These are phyloP conservation scores for Zymoseptoria pseudotritici DNA, from an alignment of 2,329 filamentous ascomycete genomes.

Conservation along the genomic window DNA sequence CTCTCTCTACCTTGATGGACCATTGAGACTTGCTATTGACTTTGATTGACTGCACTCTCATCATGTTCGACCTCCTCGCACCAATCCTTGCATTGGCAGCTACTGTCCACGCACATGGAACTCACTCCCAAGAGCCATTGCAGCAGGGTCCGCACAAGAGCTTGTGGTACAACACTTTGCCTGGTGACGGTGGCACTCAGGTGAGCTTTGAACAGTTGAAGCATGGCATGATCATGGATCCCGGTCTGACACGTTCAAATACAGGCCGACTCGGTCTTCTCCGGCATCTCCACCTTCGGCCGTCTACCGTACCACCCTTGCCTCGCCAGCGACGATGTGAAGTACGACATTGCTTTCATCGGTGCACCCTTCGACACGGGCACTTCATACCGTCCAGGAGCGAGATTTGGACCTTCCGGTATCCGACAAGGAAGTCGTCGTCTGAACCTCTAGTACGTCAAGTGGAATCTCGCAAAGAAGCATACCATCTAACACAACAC, in stretches of 20 bases:
- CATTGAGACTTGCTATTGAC: neutral
- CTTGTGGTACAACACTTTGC: constrained; percentile 76
- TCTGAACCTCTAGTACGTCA: constrained; percentile 74
- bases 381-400: constrained; percentile 76
- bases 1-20: neutral
- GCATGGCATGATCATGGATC: neutral
- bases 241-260: neutral
- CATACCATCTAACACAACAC: neutral
- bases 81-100: constrained; percentile 34
- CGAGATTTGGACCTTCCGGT: constrained; percentile 74
- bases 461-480: neutral
- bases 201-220: constrained; percentile 34
- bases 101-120: constrained; percentile 52
- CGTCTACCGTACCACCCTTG: constrained; percentile 72
- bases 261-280: constrained; percentile 80
- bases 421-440: constrained; percentile 69
- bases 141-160: constrained; percentile 63
- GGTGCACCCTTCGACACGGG: constrained; percentile 81
- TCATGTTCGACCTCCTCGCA: constrained; percentile 4
- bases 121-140: constrained; percentile 51
- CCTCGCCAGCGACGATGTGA: constrained; percentile 59
- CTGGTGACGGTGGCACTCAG: constrained; percentile 78
- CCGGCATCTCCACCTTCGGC: constrained; percentile 79
- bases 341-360: constrained; percentile 80
- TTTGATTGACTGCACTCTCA: neutral